These are phyloP conservation scores for Ceratobasidium sp. DNA, from an alignment of 1,284 basidiomycete species.

Conservation along the genomic window DNA sequence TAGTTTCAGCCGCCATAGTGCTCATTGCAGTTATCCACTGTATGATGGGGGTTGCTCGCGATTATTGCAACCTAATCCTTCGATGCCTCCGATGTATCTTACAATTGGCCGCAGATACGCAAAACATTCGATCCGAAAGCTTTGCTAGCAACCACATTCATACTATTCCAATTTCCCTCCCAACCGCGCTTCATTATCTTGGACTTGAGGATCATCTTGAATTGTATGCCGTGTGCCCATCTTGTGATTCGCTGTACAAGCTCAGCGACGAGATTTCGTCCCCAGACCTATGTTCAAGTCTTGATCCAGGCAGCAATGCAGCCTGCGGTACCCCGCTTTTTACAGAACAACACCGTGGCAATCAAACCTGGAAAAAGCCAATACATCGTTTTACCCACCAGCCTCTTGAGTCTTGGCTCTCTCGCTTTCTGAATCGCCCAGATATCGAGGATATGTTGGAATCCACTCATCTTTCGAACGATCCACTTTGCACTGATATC, in stretches of 20 bases:
- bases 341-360: not conserved
- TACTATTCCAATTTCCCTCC: not conserved
- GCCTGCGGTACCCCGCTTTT: not conserved
- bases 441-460: conserved; percentile 40
- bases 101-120: not conserved
- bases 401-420: conserved; percentile 14
- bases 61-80: not conserved
- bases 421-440: conserved; percentile 23
- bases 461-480: not conserved
- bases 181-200: conserved; percentile 1
- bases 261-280: not conserved
- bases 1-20: not conserved
- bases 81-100: not conserved
- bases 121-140: not conserved
- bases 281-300: not conserved
- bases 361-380: not conserved
- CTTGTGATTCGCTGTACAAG: not conserved
- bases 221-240: not conserved
- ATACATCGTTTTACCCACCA: conserved; percentile 13
- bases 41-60: conserved; percentile 10
- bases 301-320: not conserved
- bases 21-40: conserved; percentile 1
- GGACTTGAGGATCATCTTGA: not conserved
- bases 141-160: not conserved
- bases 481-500: conserved; percentile 40